Evolutionary conservation across 208 protist species (phyloP), one percentile per base, ranked within the genome.

Genomic region (Crithidia mellificae): DNA sequence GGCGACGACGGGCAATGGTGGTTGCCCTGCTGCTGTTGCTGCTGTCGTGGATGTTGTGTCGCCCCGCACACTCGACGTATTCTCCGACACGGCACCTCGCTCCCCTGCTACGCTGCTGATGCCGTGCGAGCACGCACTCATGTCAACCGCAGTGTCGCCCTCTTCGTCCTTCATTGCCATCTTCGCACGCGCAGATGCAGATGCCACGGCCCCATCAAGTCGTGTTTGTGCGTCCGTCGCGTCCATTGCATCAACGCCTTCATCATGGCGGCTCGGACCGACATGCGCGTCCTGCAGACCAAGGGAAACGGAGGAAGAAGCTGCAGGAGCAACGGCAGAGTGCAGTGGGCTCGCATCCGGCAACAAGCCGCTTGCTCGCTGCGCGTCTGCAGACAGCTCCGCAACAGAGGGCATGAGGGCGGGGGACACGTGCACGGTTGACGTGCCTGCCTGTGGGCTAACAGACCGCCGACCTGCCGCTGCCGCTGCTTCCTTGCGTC

Each of bases 71-170:
- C 3, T 11, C 29, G 24, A 17, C 24, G 14, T 20, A 29, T 32
- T 34, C 38, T 63, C 39, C 1, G n/a, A 34, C 5, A 36, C 27
- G 2, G 27, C 25, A 6, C 36, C 6, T 17, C 19, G 9, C 12
- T 49, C 41, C 0, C 24, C 12, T 1, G 41, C 25, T 8, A 34
- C 27, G 17, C 39, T 64, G 58, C 58, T 64, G 24, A 64, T 41
- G 41, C 44, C 58, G 58, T 64, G 41, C 7, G 44, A 64, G 30
- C 30, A 53, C 5, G 58, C 46, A n/a, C 58, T 64, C 27, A 51
- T 38, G 56, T 64, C 58, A 9, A 43, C 52, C 0, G 32, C 43
- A 32, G 30, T 57, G 17, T 25, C 50, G 2, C 52, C 19, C 6
- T 38, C 32, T 24, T 57, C 52, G 3, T 25, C 9, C n/a, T n/a